Conservation (phyloP, 1,284 basidiomycete species). For the Ceratobasidium papillatum region DNA sequence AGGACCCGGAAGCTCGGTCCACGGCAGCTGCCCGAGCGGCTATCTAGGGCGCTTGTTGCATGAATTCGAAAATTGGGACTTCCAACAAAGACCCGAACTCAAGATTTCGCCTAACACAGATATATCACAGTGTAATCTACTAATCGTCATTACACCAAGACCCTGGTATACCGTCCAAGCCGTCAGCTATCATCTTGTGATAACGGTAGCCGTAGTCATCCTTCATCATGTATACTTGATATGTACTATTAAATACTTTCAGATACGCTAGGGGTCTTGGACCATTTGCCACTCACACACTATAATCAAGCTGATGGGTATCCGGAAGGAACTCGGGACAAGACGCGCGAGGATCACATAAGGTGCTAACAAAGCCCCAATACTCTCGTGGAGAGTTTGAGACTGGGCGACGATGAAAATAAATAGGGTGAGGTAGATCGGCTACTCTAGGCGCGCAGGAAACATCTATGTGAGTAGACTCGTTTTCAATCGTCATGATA, state of each 20-base stretch:
- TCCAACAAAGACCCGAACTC: too few relatives aligned
- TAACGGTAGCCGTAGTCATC: not conserved
- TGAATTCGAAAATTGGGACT: too few relatives aligned
- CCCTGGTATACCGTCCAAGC: not conserved
- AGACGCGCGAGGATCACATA: not conserved
- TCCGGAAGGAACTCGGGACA: not conserved
- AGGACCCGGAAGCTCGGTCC: not conserved
- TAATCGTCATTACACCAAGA: not conserved
- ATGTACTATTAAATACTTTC: not conserved
- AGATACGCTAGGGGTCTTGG: not conserved
- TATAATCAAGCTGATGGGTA: not conserved
- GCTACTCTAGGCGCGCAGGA: not conserved
- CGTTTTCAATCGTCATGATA: not conserved
- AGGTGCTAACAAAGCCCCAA: not conserved
- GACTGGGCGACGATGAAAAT: not conserved
- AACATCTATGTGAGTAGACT: not conserved
- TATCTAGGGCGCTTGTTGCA: not conserved
- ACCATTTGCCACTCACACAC: not conserved
- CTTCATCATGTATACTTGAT: not conserved
- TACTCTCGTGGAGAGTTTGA: not conserved
- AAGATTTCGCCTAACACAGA: too few relatives aligned
- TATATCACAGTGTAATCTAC: not conserved
- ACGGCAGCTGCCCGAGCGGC: constrained; percentile 3
- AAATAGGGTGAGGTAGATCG: not conserved
- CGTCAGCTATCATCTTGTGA: not conserved